Evolutionary conservation across 1,284 basidiomycete species (phyloP), one percentile per base, ranked within the genome.

Genomic region (Coniferiporia weirii): DNA sequence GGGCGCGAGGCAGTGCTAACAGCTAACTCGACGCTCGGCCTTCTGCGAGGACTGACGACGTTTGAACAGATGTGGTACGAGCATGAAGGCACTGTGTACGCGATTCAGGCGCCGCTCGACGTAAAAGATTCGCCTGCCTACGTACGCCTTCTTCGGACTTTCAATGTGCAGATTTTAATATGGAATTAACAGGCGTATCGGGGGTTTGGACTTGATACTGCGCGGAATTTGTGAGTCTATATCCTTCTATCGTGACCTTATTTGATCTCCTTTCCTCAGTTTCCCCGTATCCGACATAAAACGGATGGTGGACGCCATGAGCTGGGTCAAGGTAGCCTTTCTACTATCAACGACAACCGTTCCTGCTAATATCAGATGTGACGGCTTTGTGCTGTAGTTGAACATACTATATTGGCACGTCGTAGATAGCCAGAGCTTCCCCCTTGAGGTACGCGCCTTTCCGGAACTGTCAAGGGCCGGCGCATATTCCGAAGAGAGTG

Each of bases 331-430:
- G 77, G 84, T 91, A 57, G 69, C 75, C 61, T 10, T 19, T 43
- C 36, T 32, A 12, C 12, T 40, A 12, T 9, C 38, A 12, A 40
- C 8, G 15, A 40, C 8, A 8, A 17, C 40, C 22, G 1, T 4
- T 8, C 9, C 15, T 43, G 22, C 60, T 63, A 63, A 46, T 57
- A 54, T 22, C 53, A 44, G 61, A 52, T 64, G 13, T 5, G 71
- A 70, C 36, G 52, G 68, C 60, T 54, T 17, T 7, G 27, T 15
- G 45, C 5, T 55, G 12, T 57, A 86, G 81, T 77, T 89, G 61
- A 89, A 83, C 68, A 80, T 80, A 32, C 84, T 93, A 71, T 89
- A 93, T 69, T 91, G 89, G 91, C 90, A 93, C 68, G 78, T 90
- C 55, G 87, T 88, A 34, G 85, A 88, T 69, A 81, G 80, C 64